These are phyloP conservation scores for Psidium friedrichsthalianum DNA, from an alignment of 345 rosid genomes.

Conservation along the genomic window DNA sequence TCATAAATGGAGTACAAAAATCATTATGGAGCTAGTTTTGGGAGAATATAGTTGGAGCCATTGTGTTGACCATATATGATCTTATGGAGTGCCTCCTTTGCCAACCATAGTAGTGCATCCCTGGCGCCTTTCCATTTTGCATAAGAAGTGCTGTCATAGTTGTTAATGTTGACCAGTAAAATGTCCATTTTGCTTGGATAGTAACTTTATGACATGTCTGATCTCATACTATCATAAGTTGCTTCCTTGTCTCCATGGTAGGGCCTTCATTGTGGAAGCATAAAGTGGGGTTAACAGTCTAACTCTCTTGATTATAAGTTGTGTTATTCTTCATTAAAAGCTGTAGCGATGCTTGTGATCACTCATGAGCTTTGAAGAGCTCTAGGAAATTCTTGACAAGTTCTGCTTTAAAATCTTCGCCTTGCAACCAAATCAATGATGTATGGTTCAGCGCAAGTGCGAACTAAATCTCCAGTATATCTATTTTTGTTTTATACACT, in stretches of 20 bases:
- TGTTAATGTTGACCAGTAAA: background rate
- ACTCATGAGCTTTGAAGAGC: background rate
- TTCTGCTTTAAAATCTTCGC: background rate
- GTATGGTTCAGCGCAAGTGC: background rate
- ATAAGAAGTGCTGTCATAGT: background rate
- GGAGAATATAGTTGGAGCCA: background rate
- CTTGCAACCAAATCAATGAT: background rate
- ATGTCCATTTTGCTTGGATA: background rate
- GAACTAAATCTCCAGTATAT: background rate
- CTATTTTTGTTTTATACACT: background rate
- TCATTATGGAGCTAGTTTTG: background rate
- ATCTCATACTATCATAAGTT: background rate
- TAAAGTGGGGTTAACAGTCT: background rate
- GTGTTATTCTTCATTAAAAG: background rate
- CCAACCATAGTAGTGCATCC: background rate
- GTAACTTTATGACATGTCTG: background rate
- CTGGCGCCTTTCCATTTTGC: background rate
- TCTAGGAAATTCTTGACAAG: background rate
- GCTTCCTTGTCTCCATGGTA: background rate
- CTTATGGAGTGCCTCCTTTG: background rate
- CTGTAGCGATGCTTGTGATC: background rate
- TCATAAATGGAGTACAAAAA: background rate
- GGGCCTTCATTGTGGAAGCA: background rate
- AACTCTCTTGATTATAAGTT: background rate
- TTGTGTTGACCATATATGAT: background rate